A percentile compares a stretch with the other conserved stretches of the same genome.
Evolutionary conservation across 441 rosid species (phyloP).

Genomic region (Melastoma candidum): DNA sequence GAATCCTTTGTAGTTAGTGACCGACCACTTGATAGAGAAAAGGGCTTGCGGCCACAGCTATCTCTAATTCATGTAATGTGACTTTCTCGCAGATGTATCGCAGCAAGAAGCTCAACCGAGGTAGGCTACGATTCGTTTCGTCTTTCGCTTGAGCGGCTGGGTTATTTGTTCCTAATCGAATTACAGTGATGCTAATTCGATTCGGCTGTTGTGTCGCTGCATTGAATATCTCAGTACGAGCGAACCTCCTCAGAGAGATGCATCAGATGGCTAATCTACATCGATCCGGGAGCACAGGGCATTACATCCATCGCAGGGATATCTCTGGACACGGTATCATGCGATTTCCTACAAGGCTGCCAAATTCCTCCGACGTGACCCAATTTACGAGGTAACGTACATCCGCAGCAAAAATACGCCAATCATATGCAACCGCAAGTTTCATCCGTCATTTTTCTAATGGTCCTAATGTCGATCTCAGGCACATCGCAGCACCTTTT

Average conservation of each 20-base stretch:
- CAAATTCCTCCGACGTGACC: too few species aligned
- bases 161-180: background rate
- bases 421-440: too few species aligned
- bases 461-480: too few species aligned
- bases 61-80: background rate
- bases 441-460: too few species aligned
- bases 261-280: conserved; percentile 3
- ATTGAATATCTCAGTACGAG: background rate
- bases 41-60: too few species aligned
- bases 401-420: too few species aligned
- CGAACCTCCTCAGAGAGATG: background rate
- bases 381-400: too few species aligned
- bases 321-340: background rate
- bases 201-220: background rate
- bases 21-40: too few species aligned
- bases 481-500: too few species aligned
- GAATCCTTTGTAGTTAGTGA: background rate
- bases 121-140: conserved; percentile 1
- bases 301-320: background rate
- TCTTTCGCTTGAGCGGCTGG: background rate
- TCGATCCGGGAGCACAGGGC: background rate
- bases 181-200: background rate
- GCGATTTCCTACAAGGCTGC: background rate
- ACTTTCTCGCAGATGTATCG: conserved; percentile 10
- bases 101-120: conserved; percentile 12